Percentiles rank a stretch among this genome's conserved stretches.
Evolutionary conservation across 192 early-diverging fungal genomes (phyloP).

Genomic region (Pilaira anomala): DNA sequence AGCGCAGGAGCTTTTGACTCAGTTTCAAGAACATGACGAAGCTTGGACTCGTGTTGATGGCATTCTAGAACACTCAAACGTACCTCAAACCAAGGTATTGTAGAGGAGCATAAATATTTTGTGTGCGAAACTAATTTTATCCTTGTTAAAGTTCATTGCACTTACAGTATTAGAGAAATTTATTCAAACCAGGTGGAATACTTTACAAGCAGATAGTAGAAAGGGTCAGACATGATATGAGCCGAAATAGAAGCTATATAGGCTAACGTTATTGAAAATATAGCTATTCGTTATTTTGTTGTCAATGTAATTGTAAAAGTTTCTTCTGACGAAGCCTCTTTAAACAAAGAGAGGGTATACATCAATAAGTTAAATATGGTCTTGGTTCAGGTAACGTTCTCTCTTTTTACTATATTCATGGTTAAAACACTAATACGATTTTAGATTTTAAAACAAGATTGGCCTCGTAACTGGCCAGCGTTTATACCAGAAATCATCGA

Average conservation of each 20-base stretch:
- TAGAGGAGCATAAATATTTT: neutral
- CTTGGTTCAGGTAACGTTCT: constrained; percentile 79
- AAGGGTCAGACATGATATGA: constrained; percentile 54
- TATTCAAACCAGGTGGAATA: constrained; percentile 98
- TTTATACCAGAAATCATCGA: constrained; percentile 98
- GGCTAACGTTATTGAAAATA: constrained; percentile 5
- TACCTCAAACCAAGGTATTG: constrained; percentile 78
- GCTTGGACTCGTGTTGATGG: constrained; percentile 93
- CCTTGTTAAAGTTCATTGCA: constrained; percentile 53
- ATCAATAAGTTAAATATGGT: constrained; percentile 95
- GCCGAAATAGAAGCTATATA: neutral
- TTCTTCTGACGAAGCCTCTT: constrained; percentile 80
- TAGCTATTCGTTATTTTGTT: constrained; percentile 94
- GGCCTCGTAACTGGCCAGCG: constrained; percentile 98
- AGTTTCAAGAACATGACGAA: constrained; percentile 94
- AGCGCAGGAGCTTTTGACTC: constrained; percentile 82
- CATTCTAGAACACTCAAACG: constrained; percentile 80
- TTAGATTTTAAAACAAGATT: constrained; percentile 89
- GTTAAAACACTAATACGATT: neutral
- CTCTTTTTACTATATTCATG: neutral
- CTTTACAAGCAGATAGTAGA: constrained; percentile 77
- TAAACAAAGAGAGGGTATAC: constrained; percentile 72
- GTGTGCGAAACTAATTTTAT: neutral
- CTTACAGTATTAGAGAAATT: constrained; percentile 91
- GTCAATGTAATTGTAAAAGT: constrained; percentile 89